These are phyloP conservation scores for Hymenoscyphus linearis DNA, from an alignment of 2,329 filamentous ascomycete species.

Conservation along the genomic window DNA sequence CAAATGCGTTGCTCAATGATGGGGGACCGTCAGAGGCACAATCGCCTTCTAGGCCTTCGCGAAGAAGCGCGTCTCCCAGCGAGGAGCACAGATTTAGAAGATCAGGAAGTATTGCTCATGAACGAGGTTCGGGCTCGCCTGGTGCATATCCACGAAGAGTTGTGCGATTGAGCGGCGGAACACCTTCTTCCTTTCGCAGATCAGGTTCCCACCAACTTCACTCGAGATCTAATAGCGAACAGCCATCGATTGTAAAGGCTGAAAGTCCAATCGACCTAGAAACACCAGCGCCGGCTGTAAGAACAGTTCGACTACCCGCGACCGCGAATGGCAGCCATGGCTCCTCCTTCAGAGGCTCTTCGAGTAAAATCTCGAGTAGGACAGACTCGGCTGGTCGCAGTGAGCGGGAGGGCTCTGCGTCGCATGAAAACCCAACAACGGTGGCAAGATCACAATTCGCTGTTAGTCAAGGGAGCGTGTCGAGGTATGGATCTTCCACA, in stretches of 20 bases:
- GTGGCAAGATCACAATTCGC: slow-evolving; percentile 43
- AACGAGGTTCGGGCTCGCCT: slow-evolving; percentile 15
- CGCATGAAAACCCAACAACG: slow-evolving; percentile 39
- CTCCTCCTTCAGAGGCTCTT: slow-evolving; percentile 25
- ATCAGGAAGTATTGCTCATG: slow-evolving; percentile 14
- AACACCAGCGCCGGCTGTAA: slow-evolving; percentile 29
- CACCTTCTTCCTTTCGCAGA: slow-evolving; percentile 26
- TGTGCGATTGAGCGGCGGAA: slow-evolving; percentile 32
- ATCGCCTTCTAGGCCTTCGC: slow-evolving; percentile 16
- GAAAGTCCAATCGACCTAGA: slow-evolving; percentile 29
- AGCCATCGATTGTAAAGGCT: slow-evolving; percentile 16
- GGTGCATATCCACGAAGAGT: slow-evolving; percentile 29
- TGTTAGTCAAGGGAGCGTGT: slow-evolving; percentile 46
- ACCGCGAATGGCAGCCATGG: slow-evolving; percentile 24
- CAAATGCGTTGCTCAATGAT: slow-evolving; percentile 74
- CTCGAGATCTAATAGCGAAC: slow-evolving; percentile 21
- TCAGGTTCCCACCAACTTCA: slow-evolving; percentile 27
- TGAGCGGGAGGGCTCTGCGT: slow-evolving; percentile 20
- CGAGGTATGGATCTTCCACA: slow-evolving; percentile 45
- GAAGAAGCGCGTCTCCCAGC: slow-evolving; percentile 17
- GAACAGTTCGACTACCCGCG: slow-evolving; percentile 28
- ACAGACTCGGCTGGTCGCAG: slow-evolving; percentile 21
- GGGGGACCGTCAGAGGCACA: slow-evolving; percentile 36
- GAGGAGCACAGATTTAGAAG: slow-evolving; percentile 15
- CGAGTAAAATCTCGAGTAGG: slow-evolving; percentile 22